These are phyloP conservation scores for Cladophialophora bantiana DNA, from an alignment of 2,329 filamentous ascomycete species.

Conservation along the genomic window DNA sequence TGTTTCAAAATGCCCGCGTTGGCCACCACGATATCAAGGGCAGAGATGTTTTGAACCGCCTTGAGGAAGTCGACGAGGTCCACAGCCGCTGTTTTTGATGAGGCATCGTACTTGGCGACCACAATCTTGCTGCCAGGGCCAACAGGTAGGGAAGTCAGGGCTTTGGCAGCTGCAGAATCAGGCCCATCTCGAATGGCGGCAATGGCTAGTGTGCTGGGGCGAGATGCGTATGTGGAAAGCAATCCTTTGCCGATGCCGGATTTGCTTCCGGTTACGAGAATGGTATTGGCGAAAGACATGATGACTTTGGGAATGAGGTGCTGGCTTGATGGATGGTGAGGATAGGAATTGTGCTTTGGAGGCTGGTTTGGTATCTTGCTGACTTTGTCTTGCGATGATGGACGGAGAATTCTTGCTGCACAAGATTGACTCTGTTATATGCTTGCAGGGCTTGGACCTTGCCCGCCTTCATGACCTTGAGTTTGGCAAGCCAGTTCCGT, in stretches of 20 bases:
- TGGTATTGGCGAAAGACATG: constrained; percentile 29
- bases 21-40: constrained; percentile 59
- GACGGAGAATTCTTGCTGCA: neutral
- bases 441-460: neutral
- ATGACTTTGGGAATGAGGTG: neutral
- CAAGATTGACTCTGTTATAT: constrained; percentile 1
- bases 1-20: constrained; percentile 56
- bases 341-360: neutral
- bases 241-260: constrained; percentile 35
- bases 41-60: constrained; percentile 44
- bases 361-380: neutral
- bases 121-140: constrained; percentile 49
- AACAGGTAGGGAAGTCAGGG: constrained; percentile 46
- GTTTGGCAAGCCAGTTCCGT: neutral
- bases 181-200: constrained; percentile 36
- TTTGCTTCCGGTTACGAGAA: constrained; percentile 32
- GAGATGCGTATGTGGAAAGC: constrained; percentile 30
- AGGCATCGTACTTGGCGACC: constrained; percentile 51
- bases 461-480: neutral
- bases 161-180: constrained; percentile 22
- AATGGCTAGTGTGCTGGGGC: constrained; percentile 31
- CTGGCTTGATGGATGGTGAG: neutral
- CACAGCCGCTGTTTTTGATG: constrained; percentile 44
- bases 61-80: constrained; percentile 45
- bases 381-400: neutral